Evolutionary conservation across 2,329 filamentous ascomycete species (phyloP).

Genomic region (Nothopassalora personata): DNA sequence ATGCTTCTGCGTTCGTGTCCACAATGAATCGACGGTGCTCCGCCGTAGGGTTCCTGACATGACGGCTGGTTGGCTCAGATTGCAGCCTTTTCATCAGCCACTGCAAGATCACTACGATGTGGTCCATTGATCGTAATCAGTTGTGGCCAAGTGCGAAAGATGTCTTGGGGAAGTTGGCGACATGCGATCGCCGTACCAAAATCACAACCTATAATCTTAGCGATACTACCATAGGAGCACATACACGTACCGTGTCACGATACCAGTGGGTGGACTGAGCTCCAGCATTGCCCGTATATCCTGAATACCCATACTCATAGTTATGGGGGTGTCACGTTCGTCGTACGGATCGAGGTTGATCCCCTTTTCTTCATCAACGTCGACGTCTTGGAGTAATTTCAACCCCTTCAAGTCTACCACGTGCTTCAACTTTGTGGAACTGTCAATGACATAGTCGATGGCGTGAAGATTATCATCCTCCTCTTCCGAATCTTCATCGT

Average conservation of each 20-base stretch:
- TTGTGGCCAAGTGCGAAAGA: too few relatives aligned
- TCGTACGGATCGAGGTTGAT: conserved; percentile 21
- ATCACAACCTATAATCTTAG: not conserved
- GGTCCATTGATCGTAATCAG: too few relatives aligned
- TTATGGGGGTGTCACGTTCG: conserved; percentile 21
- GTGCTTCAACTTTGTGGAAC: conserved; percentile 7
- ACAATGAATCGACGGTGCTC: too few relatives aligned
- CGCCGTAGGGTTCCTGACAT: too few relatives aligned
- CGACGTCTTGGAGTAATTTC: conserved; percentile 6
- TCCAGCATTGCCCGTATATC: conserved; percentile 29
- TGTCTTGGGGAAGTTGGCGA: not conserved
- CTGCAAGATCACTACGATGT: too few relatives aligned
- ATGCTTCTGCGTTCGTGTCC: too few relatives aligned
- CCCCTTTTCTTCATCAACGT: conserved; percentile 15
- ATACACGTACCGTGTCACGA: conserved; percentile 22
- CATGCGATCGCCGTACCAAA: not conserved
- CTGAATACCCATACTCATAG: conserved; percentile 27
- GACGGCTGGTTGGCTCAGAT: too few relatives aligned
- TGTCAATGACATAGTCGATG: conserved; percentile 12
- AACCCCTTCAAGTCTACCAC: conserved; percentile 16
- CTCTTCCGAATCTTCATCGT: conserved; percentile 4
- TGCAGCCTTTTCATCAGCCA: too few relatives aligned
- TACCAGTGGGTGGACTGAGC: conserved; percentile 26
- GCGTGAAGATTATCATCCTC: conserved; percentile 9
- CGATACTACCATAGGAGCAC: not conserved